Conservation (phyloP, 2,329 filamentous ascomycete species). For the Exophiala oligosperma region DNA sequence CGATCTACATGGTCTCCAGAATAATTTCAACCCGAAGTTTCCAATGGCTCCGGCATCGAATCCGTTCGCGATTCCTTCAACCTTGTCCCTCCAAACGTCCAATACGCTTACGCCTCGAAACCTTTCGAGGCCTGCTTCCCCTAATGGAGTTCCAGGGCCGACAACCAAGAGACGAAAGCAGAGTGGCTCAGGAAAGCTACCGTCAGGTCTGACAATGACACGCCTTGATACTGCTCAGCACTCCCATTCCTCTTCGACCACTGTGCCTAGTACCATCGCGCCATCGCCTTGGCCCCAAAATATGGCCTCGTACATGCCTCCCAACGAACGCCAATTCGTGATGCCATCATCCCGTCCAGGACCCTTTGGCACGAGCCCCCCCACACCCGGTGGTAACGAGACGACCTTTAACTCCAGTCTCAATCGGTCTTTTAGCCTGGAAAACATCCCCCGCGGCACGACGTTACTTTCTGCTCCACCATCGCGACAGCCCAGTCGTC, state of each 20-base stretch:
- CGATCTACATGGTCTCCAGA: constrained; percentile 62
- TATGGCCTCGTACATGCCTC: constrained; percentile 37
- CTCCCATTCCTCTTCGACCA: constrained; percentile 27
- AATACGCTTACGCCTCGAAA: constrained; percentile 59
- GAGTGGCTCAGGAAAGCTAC: constrained; percentile 67
- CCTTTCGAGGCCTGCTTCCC: constrained; percentile 73
- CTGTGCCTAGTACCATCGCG: constrained; percentile 41
- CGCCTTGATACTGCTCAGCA: constrained; percentile 63
- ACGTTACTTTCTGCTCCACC: constrained; percentile 67
- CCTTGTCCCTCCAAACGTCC: constrained; percentile 42
- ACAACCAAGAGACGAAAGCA: constrained; percentile 80
- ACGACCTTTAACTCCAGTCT: constrained; percentile 57
- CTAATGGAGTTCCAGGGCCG: constrained; percentile 63
- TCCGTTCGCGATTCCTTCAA: constrained; percentile 40
- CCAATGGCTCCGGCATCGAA: constrained; percentile 36
- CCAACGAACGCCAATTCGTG: constrained; percentile 49
- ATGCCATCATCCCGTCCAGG: constrained; percentile 43
- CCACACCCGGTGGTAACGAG: constrained; percentile 67
- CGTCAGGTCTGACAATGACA: constrained; percentile 78
- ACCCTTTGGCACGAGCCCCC: constrained; percentile 60
- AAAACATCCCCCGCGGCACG: constrained; percentile 63
- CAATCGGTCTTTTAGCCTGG: constrained; percentile 63
- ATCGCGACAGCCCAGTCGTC: constrained; percentile 73
- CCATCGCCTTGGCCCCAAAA: constrained; percentile 44
- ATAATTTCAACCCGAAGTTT: constrained; percentile 49